Evolutionary conservation across 345 rosid genomes (phyloP).

Genomic region (Arabidopsis arenosa): DNA sequence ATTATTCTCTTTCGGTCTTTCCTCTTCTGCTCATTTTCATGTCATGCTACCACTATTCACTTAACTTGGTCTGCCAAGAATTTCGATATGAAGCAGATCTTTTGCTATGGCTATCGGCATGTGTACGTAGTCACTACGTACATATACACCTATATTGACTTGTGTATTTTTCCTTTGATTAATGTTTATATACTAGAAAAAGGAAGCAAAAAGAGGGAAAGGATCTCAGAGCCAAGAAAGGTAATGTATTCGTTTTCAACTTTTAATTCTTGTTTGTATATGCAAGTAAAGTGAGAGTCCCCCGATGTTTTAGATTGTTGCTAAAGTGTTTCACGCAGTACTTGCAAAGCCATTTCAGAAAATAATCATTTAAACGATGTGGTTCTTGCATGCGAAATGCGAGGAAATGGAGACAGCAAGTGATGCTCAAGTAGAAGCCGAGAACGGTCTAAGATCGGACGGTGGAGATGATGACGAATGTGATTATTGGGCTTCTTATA

Average conservation of each 20-base stretch:
- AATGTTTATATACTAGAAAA: no score
- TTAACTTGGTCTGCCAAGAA: no score
- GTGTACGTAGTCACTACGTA: no score
- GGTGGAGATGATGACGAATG: no score
- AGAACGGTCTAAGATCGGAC: background rate
- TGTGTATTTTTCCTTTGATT: no score
- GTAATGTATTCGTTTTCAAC: background rate
- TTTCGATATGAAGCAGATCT: no score
- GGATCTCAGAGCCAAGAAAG: constrained; percentile 43
- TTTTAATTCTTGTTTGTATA: constrained; percentile 41
- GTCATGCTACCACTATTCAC: no score
- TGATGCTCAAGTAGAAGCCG: background rate
- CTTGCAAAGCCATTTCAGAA: background rate
- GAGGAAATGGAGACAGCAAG: background rate
- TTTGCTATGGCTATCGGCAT: no score
- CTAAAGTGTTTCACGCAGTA: background rate
- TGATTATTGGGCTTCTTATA: background rate
- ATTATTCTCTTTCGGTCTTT: no score
- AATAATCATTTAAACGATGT: background rate
- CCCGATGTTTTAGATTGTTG: background rate
- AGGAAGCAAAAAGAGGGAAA: no score
- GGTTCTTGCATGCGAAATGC: background rate
- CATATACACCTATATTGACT: no score
- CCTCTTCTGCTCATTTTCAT: no score
- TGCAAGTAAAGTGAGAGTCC: background rate